Base-by-base conservation (phyloP, 805 yeast genomes). In the Saccharomycodes ludwigii region DNA sequence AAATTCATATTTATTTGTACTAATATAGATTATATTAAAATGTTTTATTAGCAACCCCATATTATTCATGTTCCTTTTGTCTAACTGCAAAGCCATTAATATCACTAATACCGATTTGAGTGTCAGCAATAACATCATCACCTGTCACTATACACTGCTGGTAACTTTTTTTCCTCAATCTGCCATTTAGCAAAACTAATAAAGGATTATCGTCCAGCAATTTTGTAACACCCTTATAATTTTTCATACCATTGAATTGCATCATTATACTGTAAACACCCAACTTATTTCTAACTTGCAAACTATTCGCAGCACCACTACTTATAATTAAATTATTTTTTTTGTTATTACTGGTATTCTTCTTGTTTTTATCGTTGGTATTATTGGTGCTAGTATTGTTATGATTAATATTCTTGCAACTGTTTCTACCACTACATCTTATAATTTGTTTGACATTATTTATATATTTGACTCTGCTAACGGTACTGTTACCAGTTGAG, bases 371-470 rank as follows among this genome's bases (percentile, higher is more conserved):
- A n/a, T n/a, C n/a, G n/a, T n/a, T n/a, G n/a, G n/a, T n/a, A n/a
- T n/a, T n/a, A n/a, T n/a, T n/a, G n/a, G n/a, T n/a, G n/a, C n/a
- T n/a, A n/a, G n/a, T n/a, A n/a, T n/a, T n/a, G n/a, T n/a, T n/a
- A n/a, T n/a, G n/a, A n/a, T n/a, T n/a, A n/a, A n/a, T n/a, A n/a
- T n/a, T n/a, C n/a, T n/a, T n/a, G n/a, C n/a, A n/a, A n/a, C n/a
- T n/a, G n/a, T n/a, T n/a, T n/a, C n/a, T n/a, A n/a, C n/a, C n/a
- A 0, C 94, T 69, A 9, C 94, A 83, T 40, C 98, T 59, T 8
- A 84, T 66, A 11, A 91, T 66, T 44, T 81, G 76, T 34, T 80
- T 65, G 2, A 76, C 70, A 49, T 84, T 86, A 21, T 75, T 65
- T 24, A 86, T 73, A 39, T 80, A 73, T 33, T 71, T 71, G 24